Evolutionary conservation across 768 basidiomycete genomes (phyloP).

Genomic region (Dioszegia crocea): DNA sequence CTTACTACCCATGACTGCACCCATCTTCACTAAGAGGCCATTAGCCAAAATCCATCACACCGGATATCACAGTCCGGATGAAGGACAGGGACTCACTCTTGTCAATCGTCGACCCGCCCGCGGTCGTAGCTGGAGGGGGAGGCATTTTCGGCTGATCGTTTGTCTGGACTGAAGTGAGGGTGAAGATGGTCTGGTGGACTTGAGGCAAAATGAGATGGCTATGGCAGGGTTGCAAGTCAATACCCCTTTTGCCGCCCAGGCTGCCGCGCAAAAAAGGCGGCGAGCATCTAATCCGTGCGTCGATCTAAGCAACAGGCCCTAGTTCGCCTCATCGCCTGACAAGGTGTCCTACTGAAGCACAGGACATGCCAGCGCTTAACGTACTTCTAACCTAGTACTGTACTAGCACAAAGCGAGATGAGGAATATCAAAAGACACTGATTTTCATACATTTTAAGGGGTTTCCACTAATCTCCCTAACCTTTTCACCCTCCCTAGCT

Average conservation of each 20-base stretch:
- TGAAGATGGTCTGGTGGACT: background rate
- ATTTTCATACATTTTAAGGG: background rate
- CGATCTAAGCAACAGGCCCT: no score
- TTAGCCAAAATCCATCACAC: background rate
- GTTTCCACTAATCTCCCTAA: background rate
- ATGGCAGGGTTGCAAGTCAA: no score
- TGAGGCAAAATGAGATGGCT: no score
- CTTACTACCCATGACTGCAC: constrained; percentile 49
- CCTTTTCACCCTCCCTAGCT: background rate
- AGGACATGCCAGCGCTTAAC: no score
- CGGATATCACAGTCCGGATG: background rate
- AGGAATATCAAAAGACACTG: no score
- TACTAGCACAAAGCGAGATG: no score
- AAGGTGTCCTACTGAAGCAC: no score
- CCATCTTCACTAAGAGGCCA: constrained; percentile 47
- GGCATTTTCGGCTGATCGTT: constrained; percentile 41
- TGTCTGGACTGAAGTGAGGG: no score
- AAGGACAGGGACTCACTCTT: constrained; percentile 36
- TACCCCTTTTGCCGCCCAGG: no score
- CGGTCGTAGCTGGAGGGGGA: constrained; percentile 44
- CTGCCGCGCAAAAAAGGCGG: background rate
- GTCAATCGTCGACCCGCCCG: constrained; percentile 43
- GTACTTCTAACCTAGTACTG: no score
- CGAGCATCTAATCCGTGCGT: background rate
- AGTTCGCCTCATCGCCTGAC: no score